Percentiles rank a stretch among this genome's conserved stretches.
Conservation (phyloP, 2,329 filamentous ascomycete species). For the Phaeosphaeriaceae sp. region DNA sequence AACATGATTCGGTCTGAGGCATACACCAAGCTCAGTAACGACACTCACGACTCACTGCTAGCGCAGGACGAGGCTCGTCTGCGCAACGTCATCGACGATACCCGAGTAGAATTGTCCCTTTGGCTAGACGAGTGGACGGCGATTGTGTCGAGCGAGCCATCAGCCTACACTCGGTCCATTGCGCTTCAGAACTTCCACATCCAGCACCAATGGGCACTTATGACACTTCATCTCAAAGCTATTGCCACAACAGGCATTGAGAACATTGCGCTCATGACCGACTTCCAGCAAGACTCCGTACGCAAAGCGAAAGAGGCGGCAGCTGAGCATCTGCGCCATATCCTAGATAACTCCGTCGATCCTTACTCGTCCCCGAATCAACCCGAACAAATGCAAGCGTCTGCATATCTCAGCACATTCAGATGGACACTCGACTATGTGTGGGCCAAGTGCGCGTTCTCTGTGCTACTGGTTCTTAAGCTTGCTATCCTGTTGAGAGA, state of each 20-base stretch:
- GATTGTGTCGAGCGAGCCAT: slow-evolving; percentile 28
- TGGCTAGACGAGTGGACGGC: slow-evolving; percentile 53
- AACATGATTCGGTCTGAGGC: slow-evolving; percentile 50
- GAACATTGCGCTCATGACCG: slow-evolving; percentile 60
- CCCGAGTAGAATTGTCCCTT: slow-evolving; percentile 34
- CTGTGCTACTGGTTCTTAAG: slow-evolving; percentile 62
- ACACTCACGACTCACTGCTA: slow-evolving; percentile 9
- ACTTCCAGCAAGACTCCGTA: slow-evolving; percentile 56
- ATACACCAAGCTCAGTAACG: slow-evolving; percentile 27
- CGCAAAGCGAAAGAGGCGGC: slow-evolving; percentile 60
- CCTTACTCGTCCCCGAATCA: slow-evolving; percentile 21
- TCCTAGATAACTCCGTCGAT: slow-evolving; percentile 40
- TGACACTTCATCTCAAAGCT: slow-evolving; percentile 61
- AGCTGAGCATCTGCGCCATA: slow-evolving; percentile 58
- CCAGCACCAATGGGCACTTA: slow-evolving; percentile 62
- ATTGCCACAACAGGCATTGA: slow-evolving; percentile 58
- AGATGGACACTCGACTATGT: slow-evolving; percentile 65
- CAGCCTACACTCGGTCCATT: slow-evolving; percentile 18
- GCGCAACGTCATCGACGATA: slow-evolving; percentile 26
- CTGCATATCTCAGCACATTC: slow-evolving; percentile 58
- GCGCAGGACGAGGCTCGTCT: slow-evolving; percentile 27
- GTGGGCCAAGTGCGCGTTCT: slow-evolving; percentile 66
- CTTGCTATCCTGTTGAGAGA: slow-evolving; percentile 59
- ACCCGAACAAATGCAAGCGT: slow-evolving; percentile 20
- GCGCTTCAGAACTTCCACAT: slow-evolving; percentile 57